Percentiles rank a stretch among this genome's conserved stretches.
These are phyloP conservation scores for Ligustrum vulgare DNA, from an alignment of 257 asterid species.

Conservation along the genomic window DNA sequence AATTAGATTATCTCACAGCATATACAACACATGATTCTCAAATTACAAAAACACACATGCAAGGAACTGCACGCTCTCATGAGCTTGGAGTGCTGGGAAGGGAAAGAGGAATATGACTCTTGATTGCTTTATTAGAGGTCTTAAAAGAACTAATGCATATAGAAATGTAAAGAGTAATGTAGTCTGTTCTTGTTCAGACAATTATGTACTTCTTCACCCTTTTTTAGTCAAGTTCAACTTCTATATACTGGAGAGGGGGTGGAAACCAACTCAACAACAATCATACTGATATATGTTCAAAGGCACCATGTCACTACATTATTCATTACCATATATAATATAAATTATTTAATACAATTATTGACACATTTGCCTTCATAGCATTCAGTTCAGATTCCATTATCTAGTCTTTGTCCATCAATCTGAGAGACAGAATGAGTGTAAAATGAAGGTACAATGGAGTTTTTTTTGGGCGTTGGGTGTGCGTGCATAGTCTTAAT, in stretches of 20 bases:
- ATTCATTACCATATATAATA: background rate
- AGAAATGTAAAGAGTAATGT: background rate
- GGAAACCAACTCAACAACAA: background rate
- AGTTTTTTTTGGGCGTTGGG: too few relatives aligned
- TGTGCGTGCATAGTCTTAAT: too few relatives aligned
- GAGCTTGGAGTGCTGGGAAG: too few relatives aligned
- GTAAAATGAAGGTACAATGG: background rate
- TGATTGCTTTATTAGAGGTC: background rate
- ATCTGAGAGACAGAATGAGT: too few relatives aligned
- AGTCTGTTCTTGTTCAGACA: background rate
- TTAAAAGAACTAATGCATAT: too few relatives aligned
- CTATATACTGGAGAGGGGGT: background rate
- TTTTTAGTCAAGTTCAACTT: background rate
- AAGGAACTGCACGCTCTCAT: background rate
- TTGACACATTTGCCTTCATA: too few relatives aligned
- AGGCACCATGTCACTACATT: background rate
- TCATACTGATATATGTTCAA: background rate
- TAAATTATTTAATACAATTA: too few relatives aligned
- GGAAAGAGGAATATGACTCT: background rate
- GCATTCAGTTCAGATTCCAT: background rate
- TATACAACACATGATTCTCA: background rate
- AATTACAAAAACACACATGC: background rate
- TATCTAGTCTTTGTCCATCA: too few relatives aligned
- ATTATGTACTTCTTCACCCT: background rate
- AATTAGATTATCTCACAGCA: background rate